phyloP scores from a whole-genome alignment of 345 rosid species.

The Eutrema japonicum region DNA sequence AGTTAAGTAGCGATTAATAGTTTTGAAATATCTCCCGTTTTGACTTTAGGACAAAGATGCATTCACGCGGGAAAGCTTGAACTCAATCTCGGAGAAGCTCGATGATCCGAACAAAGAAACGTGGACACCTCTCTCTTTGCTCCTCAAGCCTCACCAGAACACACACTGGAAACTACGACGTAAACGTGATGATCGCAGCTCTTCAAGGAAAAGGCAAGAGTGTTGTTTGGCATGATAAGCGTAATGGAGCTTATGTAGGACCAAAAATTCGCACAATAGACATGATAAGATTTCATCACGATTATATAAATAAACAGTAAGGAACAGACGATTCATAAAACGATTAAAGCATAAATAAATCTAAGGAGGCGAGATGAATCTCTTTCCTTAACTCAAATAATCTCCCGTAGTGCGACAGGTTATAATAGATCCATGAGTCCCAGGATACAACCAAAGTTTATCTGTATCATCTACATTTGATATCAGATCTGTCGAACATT shows the following conservation, averaged over 20 bases:
- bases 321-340: too few relatives aligned
- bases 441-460: too few relatives aligned
- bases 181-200: slow-evolving; percentile 78
- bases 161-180: slow-evolving; percentile 81
- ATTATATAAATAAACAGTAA: too few relatives aligned
- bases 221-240: slow-evolving; percentile 81
- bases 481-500: too few relatives aligned
- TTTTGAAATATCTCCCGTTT: neutral
- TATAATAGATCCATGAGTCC: too few relatives aligned
- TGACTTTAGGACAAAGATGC: slow-evolving; percentile 57
- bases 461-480: too few relatives aligned
- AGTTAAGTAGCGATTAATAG: neutral
- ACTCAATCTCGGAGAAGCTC: slow-evolving; percentile 66
- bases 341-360: too few relatives aligned
- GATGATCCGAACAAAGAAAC: slow-evolving; percentile 60
- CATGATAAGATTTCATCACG: too few relatives aligned
- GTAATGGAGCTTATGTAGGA: slow-evolving; percentile 50
- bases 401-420: too few relatives aligned
- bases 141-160: slow-evolving; percentile 86
- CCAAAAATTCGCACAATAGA: too few relatives aligned
- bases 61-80: slow-evolving; percentile 64
- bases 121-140: slow-evolving; percentile 73
- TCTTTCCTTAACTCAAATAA: too few relatives aligned
- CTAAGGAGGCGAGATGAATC: too few relatives aligned
- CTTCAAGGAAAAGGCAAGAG: slow-evolving; percentile 67